phyloP scores from a whole-genome alignment of 129 eudicot species.

The Gnaphalium uliginosum region DNA sequence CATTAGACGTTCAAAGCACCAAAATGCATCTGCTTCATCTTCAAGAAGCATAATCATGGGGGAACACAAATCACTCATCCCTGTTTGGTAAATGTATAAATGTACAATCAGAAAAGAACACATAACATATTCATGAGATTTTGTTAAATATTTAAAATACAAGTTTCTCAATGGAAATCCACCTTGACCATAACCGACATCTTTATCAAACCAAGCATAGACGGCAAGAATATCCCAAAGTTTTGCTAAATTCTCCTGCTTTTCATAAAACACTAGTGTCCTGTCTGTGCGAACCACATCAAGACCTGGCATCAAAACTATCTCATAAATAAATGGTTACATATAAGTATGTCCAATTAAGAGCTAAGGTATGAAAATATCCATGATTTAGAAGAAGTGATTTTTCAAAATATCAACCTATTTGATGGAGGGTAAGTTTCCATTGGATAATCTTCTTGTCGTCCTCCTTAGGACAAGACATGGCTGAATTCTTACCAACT shows the following conservation, averaged over 20 bases:
- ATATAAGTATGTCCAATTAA: not conserved
- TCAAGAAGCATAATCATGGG: constrained; percentile 96
- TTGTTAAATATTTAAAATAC: not conserved
- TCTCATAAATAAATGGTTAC: constrained; percentile 23
- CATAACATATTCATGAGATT: not conserved
- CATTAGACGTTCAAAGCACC: constrained; percentile 99
- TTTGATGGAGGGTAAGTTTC: constrained; percentile 89
- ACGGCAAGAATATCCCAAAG: constrained; percentile 95
- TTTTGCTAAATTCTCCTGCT: constrained; percentile 76
- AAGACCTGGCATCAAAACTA: constrained; percentile 63
- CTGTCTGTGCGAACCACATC: constrained; percentile 95
- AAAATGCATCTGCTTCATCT: constrained; percentile 94
- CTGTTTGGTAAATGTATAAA: constrained; percentile 39
- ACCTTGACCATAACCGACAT: constrained; percentile 99
- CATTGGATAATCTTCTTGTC: constrained; percentile 78
- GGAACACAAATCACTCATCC: constrained; percentile 99
- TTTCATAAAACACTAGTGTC: constrained; percentile 70
- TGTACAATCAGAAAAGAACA: not conserved
- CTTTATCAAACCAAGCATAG: constrained; percentile 91
- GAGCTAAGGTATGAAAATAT: not conserved
- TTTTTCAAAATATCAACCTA: constrained; percentile 53
- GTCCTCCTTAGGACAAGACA: constrained; percentile 31
- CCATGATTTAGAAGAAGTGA: not conserved
- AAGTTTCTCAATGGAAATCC: constrained; percentile 20
- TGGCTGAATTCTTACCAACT: constrained; percentile 36